Base-by-base conservation (phyloP, 306 rosid genomes). In the Aeschynomene evenia region DNA sequence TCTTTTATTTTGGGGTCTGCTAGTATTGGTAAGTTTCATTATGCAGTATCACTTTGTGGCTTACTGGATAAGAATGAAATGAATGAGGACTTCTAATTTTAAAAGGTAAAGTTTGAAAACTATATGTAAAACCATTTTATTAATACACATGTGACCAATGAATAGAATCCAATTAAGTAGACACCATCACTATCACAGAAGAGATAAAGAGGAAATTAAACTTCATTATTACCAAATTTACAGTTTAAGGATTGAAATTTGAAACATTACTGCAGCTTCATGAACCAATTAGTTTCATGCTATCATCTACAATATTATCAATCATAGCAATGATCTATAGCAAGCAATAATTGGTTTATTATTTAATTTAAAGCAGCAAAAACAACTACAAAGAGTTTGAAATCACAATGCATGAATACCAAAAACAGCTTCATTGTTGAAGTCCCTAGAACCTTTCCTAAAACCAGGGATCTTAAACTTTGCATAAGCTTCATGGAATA, bases 401-500 rank as follows among this genome's bases (percentile, higher is more conserved):
- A 40, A 70, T 74, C 61, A 72, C 54, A 70, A 67, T 61, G 79
- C 80, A 81, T 65, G 68, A 74, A 68, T 75, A 28, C 80, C 78
- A 59, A 52, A 49, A 37, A 23, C 73, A 49, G 60, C 80, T 63
- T 70, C 69, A 67, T 82, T 70, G 64, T 83, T 81, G 82, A 73
- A 77, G 76, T 81, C 93, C 71, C 55, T 85, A 58, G 85, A 66
- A 51, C 81, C 75, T 40, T 72, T 42, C 20, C 79, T 63, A 71
- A 77, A 85, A 82, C 81, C 77, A 22, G 50, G 85, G 66, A 21
- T 70, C 60, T 45, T 79, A 62, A 54, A 77, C 77, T 59, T 82
- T 52, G 86, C 36, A 50, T 61, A 85, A 79, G 90, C 83, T 65
- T 88, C 90, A 77, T 80, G 85, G 12, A 64, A n/a, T n/a, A n/a